These are phyloP conservation scores for Rhizomucor miehei DNA, from an alignment of 371 early-diverging fungal species.

Conservation along the genomic window DNA sequence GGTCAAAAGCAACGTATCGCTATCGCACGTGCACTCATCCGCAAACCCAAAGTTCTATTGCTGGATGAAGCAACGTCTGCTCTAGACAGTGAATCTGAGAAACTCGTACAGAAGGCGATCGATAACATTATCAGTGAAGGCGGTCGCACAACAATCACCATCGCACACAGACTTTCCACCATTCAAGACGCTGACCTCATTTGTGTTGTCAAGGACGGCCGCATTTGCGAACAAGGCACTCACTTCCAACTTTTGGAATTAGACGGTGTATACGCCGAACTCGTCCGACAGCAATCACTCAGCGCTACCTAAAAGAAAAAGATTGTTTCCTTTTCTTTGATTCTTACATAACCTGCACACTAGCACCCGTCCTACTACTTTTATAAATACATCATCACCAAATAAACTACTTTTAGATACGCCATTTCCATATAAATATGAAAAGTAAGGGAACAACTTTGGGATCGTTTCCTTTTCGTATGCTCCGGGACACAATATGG, in stretches of 20 bases:
- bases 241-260: slow-evolving; percentile 53
- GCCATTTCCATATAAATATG: no score
- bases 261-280: slow-evolving; percentile 44
- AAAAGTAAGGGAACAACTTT: no score
- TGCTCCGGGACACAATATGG: no score
- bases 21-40: slow-evolving; percentile 65
- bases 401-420: no score
- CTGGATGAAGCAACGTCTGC: slow-evolving; percentile 97
- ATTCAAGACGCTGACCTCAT: slow-evolving; percentile 78
- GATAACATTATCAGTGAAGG: slow-evolving; percentile 60
- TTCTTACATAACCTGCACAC: no score
- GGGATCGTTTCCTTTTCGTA: no score
- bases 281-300: slow-evolving; percentile 29
- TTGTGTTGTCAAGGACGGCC: slow-evolving; percentile 66
- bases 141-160: slow-evolving; percentile 65
- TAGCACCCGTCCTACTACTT: no score
- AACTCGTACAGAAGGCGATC: slow-evolving; percentile 83
- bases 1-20: slow-evolving; percentile 34
- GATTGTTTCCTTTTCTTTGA: no score
- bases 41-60: slow-evolving; percentile 81
- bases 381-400: no score
- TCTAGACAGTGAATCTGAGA: slow-evolving; percentile 86
- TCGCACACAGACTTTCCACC: slow-evolving; percentile 73
- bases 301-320: slow-evolving; percentile 16
- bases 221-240: slow-evolving; percentile 63